Base-by-base conservation (phyloP, 805 yeast genomes). In the Wickerhamomyces pijperi region DNA sequence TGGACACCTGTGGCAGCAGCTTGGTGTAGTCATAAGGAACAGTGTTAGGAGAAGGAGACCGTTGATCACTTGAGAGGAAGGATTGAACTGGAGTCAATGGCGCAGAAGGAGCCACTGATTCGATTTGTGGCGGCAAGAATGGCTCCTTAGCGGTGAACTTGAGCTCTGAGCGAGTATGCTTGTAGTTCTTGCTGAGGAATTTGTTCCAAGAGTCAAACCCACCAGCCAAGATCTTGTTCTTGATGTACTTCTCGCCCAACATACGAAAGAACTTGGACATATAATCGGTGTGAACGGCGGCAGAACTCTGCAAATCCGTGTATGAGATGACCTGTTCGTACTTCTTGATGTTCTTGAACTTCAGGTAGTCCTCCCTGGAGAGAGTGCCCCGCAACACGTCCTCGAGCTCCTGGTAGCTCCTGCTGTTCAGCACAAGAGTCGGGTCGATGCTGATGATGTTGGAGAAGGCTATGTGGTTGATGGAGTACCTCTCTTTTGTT, bases 151-250 rank as follows among this genome's bases (percentile, higher is more conserved):
- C 46, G 12, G 42, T 45, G 18, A 63, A 51, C 7, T 45, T 35
- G 11, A 52, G 7, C n/a, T 25, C 29, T 6, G 42, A 42, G 6
- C 39, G 31, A 5, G 44, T 42, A 19, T 46, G 50, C 19, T 50
- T 44, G 9, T 57, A 46, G n/a, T 56, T 50, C 9, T 55, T 56
- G 9, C 56, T 54, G 9, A 65, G 32, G 19, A 53, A 53, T 31
- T 55, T 54, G 15, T 55, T 46, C 75, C 75, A 69, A 34, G 65
- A 61, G 32, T 62, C 64, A 41, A 60, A 65, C 2, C 75, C 75
- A 19, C 76, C 76, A 17, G 61, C 48, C 20, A 71, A 44, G 28
- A 50, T 44, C 23, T 56, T 56, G 17, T 63, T 36, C 7, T 42
- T 28, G 7, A 48, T 34, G 7, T 37, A 34, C 5, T 35, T 34